These are phyloP conservation scores for carrot (Daucus carota) DNA, from an alignment of 129 eudicot genomes.

Conservation along the genomic window DNA sequence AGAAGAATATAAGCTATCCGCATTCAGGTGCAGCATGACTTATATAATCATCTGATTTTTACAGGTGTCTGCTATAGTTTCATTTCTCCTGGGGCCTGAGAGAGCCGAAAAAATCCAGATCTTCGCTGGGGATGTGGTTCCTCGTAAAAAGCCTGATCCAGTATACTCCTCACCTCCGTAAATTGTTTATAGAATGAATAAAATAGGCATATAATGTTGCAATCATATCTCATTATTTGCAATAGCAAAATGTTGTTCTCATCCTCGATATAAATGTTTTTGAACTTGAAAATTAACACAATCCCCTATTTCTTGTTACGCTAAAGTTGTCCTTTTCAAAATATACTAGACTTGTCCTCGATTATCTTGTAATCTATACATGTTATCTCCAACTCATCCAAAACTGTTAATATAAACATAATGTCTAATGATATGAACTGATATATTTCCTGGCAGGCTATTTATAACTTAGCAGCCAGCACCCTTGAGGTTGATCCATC, in stretches of 20 bases:
- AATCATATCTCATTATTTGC: not conserved
- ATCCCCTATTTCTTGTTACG: not conserved
- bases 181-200: not conserved
- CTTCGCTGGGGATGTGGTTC: slow-evolving; percentile 97
- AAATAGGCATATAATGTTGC: not conserved
- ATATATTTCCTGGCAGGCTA: slow-evolving; percentile 54
- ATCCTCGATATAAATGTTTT: not conserved
- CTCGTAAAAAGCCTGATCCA: slow-evolving; percentile 96
- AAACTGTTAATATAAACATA: not conserved
- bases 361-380: not conserved
- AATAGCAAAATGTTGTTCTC: not conserved
- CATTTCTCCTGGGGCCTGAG: slow-evolving; percentile 82
- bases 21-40: not conserved
- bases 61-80: slow-evolving; percentile 96
- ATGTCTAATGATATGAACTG: not conserved
- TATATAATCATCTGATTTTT: slow-evolving; percentile 8
- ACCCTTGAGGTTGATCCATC: slow-evolving; percentile 83
- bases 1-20: not conserved
- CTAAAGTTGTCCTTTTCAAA: not conserved
- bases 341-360: not conserved
- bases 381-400: not conserved
- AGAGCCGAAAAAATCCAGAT: slow-evolving; percentile 84
- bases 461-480: slow-evolving; percentile 76
- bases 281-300: not conserved
- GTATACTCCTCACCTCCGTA: slow-evolving; percentile 27